These are phyloP conservation scores for Hyaloscypha bicolor DNA, from an alignment of 495 filamentous ascomycete genomes.

Conservation along the genomic window DNA sequence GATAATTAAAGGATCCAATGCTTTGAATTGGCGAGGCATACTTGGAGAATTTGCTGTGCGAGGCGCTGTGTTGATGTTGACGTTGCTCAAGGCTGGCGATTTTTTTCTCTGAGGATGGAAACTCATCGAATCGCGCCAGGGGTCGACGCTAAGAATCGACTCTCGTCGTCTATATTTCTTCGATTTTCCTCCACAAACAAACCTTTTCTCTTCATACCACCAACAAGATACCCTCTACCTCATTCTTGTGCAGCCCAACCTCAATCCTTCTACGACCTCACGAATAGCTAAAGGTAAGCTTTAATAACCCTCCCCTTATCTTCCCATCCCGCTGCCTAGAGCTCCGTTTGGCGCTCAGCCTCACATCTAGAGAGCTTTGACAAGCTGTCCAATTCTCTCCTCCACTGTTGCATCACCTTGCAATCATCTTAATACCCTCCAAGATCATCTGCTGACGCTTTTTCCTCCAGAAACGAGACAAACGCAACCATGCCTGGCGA, in stretches of 20 bases:
- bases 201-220: constrained; percentile 8
- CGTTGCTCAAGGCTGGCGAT: background rate
- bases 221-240: constrained; percentile 9
- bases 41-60: no score
- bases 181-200: constrained; percentile 6
- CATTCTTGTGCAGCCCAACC: background rate
- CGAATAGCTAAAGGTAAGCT: constrained; percentile 20
- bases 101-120: background rate
- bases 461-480: constrained; percentile 11
- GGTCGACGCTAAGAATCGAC: background rate
- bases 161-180: background rate
- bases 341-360: constrained; percentile 18
- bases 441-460: constrained; percentile 10
- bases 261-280: constrained; percentile 8
- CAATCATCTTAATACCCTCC: background rate
- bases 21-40: background rate
- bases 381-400: constrained; percentile 7
- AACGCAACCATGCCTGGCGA: constrained; percentile 67
- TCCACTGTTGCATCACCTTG: background rate
- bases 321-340: constrained; percentile 7
- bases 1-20: background rate
- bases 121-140: background rate
- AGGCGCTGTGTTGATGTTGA: background rate
- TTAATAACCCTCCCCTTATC: background rate
- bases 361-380: constrained; percentile 18